Evolutionary conservation across 2,329 filamentous ascomycete genomes (phyloP), one percentile per base, ranked within the genome.

Genomic region (Colletotrichum tropicale): DNA sequence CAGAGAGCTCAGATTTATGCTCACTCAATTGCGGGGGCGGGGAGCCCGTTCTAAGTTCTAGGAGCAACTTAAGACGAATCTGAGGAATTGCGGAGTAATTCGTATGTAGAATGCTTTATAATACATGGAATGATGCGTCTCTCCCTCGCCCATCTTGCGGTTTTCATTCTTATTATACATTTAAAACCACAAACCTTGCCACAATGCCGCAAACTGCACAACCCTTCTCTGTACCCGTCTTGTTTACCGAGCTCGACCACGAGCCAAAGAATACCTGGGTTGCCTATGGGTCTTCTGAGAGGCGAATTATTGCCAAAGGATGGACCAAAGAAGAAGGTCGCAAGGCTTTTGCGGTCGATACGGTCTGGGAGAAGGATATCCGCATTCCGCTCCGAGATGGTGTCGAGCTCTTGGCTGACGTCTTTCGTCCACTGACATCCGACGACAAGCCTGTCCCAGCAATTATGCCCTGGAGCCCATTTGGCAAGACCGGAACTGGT

Each of bases 401-500:
- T 26, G 80, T 76, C 21, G 80, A 80, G 2, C 80, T 88, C 1
- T 88, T 87, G 76, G 81, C 81, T 7, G 87, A 88, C 65, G 82
- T 88, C 34, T 89, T 87, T 77, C 81, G 87, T 16, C 86, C 86
- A 1, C 79, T 83, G 2, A 79, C 81, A 30, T 75, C 76, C 15
- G 72, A 78, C 24, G 78, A 80, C 71, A 84, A 82, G 61, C 36
- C 62, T 26, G 78, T 87, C 2, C 87, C 87, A 3, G 87, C 86
- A 2, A 80, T 88, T 30, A 77, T 89, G 1, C 81, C 81, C 60
- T 89, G 86, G 85, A 84, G 82, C 9, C 84, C 82, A 9, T 89
- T 85, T 72, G 87, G 87, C n/a, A 89, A 89, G 78, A 85, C 86
- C 71, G 86, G 84, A 68, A 83, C 81, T 12, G 83, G 82, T 4